Evolutionary conservation across 139 green algal species (phyloP).

Genomic region (Desmodesmus armatus): DNA sequence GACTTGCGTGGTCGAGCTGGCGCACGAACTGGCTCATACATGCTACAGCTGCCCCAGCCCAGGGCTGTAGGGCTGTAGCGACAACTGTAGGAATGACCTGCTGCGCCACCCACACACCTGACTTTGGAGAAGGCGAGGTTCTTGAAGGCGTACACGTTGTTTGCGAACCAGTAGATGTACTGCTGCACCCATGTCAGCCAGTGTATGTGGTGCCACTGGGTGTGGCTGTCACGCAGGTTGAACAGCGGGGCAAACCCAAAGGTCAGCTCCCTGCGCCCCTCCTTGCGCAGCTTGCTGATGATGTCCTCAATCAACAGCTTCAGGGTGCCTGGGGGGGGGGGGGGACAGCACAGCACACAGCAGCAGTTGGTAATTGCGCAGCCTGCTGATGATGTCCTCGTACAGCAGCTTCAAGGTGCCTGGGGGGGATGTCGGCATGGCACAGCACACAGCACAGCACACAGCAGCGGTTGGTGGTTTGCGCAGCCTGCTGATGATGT

Average conservation of each 20-base stretch:
- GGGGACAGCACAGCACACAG: no score
- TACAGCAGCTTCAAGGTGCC: slow-evolving; percentile 47
- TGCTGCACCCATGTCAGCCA: slow-evolving; percentile 9
- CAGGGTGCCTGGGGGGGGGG: slow-evolving; percentile 15
- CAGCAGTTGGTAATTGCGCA: no score
- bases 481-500: no score
- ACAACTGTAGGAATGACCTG: neutral
- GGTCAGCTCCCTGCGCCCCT: neutral
- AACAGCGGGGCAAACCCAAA: slow-evolving; percentile 47
- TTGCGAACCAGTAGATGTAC: slow-evolving; percentile 22
- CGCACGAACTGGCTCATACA: no score
- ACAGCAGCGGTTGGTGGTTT: no score
- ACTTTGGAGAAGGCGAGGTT: slow-evolving; percentile 45
- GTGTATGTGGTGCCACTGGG: neutral
- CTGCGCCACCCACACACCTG: slow-evolving; percentile 10
- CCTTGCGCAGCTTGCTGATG: slow-evolving; percentile 14
- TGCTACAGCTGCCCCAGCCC: no score
- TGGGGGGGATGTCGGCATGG: no score
- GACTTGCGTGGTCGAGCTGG: no score
- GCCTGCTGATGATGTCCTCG: slow-evolving; percentile 40
- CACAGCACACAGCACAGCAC: no score
- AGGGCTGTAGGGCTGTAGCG: no score
- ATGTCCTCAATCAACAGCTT: slow-evolving; percentile 47
- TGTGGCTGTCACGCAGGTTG: slow-evolving; percentile 18
- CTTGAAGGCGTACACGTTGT: slow-evolving; percentile 47